These are phyloP conservation scores for Spathaspora girioi DNA, from an alignment of 805 yeast species.

Conservation along the genomic window DNA sequence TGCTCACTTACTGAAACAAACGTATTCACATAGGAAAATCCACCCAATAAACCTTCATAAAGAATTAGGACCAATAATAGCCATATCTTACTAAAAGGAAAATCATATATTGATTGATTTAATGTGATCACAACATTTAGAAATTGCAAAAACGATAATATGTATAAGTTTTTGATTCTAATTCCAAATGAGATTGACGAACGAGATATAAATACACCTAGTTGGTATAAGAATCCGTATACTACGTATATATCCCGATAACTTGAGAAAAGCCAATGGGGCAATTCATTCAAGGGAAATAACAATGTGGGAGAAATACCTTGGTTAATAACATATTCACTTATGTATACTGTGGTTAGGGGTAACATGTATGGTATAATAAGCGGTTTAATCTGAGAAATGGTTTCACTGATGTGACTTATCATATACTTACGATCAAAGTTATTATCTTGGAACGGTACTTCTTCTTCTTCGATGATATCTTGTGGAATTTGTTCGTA, in stretches of 20 bases:
- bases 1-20: slow-evolving; percentile 70
- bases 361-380: slow-evolving; percentile 78
- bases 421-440: neutral
- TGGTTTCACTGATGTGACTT: slow-evolving; percentile 17
- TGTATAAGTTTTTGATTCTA: slow-evolving; percentile 54
- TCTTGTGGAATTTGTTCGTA: slow-evolving; percentile 5
- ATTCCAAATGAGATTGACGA: slow-evolving; percentile 69
- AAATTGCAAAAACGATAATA: slow-evolving; percentile 64
- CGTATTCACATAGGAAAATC: slow-evolving; percentile 86
- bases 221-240: slow-evolving; percentile 84
- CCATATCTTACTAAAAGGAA: slow-evolving; percentile 59
- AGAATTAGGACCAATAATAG: slow-evolving; percentile 59
- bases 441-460: neutral
- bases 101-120: slow-evolving; percentile 58
- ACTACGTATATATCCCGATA: slow-evolving; percentile 88
- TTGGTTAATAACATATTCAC: slow-evolving; percentile 88
- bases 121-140: slow-evolving; percentile 58
- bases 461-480: neutral
- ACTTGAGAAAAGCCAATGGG: slow-evolving; percentile 50
- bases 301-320: slow-evolving; percentile 86
- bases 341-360: slow-evolving; percentile 72
- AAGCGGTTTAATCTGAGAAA: slow-evolving; percentile 36
- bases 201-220: slow-evolving; percentile 90
- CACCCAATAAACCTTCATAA: slow-evolving; percentile 90
- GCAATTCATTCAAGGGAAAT: slow-evolving; percentile 68